Base-by-base conservation (phyloP, 2,329 filamentous ascomycete genomes). In the Thyridium curvatum region DNA sequence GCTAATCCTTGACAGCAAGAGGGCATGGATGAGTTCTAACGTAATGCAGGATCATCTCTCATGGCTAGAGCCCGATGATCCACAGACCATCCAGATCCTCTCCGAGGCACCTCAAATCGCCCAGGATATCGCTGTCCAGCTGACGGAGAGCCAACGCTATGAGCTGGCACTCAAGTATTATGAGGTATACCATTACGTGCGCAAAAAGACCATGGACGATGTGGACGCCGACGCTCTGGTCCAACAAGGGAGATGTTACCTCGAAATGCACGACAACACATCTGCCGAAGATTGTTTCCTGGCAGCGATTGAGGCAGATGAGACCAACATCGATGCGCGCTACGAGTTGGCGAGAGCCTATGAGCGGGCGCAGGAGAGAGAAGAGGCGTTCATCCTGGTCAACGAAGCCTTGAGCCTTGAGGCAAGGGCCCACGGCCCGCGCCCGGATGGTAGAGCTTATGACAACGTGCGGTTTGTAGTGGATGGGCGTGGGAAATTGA, bases 311-410 rank as follows among this genome's bases (percentile, higher is more conserved):
- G 78, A 87, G 37, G 73, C 79, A 42, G 84, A 94, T 45, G 68
- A 80, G 33, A 69, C 78, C 31, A 81, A 84, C 41, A 79, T 91
- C 35, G 82, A 89, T 45, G 86, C 87, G 30, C 82, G 87, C 30
- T 79, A 86, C 21, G 79, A 87, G 50, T 69, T 96, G 9, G 87
- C 87, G 12, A 89, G 85, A 51, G 78, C 96, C 59, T 95, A 94
- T 53, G 87, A 94, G 56, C 79, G 74, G 46, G 74, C 75, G 33
- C 81, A 81, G 45, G 78, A 83, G 62, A 79, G 76, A 16, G 84
- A 89, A 51, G 79, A 87, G 52, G 89, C 89, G 2, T 77, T 89
- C 42, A 80, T 84, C 42, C 76, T 89, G 37, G 79, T 86, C 35
- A 84, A 83, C 28, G 84, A 94, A 55, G 81, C 86, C 8, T 74